phyloP scores from a whole-genome alignment of 1,284 basidiomycete genomes.

The Cutaneotrichosporon cyanovorans region DNA sequence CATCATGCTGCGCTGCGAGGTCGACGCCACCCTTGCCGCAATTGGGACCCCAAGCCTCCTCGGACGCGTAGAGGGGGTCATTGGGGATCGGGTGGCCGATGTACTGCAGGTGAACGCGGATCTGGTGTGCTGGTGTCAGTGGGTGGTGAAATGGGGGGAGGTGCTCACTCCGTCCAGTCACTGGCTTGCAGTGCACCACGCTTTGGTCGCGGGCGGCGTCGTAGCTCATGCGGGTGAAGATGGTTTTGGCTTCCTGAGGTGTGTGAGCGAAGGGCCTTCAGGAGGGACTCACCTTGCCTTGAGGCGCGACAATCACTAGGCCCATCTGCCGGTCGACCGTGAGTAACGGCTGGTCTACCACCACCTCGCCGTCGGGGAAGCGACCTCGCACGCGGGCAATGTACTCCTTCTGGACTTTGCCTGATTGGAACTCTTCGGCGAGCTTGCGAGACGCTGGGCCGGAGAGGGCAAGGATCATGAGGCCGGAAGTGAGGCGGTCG shows the following conservation, averaged over 20 bases:
- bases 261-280: not conserved
- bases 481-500: conserved; percentile 87
- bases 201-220: conserved; percentile 74
- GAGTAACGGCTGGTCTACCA: conserved; percentile 79
- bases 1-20: conserved; percentile 51
- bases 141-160: not conserved
- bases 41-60: conserved; percentile 70
- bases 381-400: conserved; percentile 73
- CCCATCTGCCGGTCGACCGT: conserved; percentile 95
- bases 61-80: conserved; percentile 75
- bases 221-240: conserved; percentile 80
- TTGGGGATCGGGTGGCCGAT: conserved; percentile 91
- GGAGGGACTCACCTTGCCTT: conserved; percentile 64
- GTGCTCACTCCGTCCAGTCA: conserved; percentile 75
- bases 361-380: conserved; percentile 74
- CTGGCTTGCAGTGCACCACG: conserved; percentile 77
- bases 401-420: conserved; percentile 81
- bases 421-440: conserved; percentile 71
- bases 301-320: conserved; percentile 84
- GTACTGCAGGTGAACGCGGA: conserved; percentile 91
- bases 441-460: conserved; percentile 63
- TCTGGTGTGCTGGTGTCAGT: conserved; percentile 67
- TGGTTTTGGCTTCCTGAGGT: conserved; percentile 78
- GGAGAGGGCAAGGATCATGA: conserved; percentile 88
- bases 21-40: conserved; percentile 79